Evolutionary conservation across 208 protist genomes (phyloP), one percentile per base, ranked within the genome.

Genomic region (Leishmania gerbilli): DNA sequence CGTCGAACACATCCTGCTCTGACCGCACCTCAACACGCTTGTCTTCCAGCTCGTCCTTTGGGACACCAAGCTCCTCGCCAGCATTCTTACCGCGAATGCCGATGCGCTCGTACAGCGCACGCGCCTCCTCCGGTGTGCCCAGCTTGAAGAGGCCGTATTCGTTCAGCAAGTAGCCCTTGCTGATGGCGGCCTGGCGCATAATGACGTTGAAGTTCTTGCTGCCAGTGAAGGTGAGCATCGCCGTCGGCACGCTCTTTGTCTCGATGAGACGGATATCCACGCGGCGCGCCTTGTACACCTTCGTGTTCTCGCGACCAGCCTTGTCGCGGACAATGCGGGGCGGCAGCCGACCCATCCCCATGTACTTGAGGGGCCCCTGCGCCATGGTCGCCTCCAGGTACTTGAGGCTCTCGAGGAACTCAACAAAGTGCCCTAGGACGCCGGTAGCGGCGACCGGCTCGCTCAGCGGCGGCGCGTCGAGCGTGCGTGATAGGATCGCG

Each of bases 191-290:
- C 83, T 96, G 91, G 1, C 96, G 94, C 95, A 98, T 98, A 67
- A 93, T 95, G 21, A 97, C 93, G 87, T 98, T 98, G 89, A 98
- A 98, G 87, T 97, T 95, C 74, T 97, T 96, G 82, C 93, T 97
- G 17, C 96, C 96, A 0, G 96, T 98, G 86, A 98, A 98, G 84
- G 97, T 98, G 60, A 98, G 91, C 74, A 98, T 84, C 58, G 96
- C 95, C 47, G 93, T 96, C 56, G 95, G 90, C 2, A 97, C 92
- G 40, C 86, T 88, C 77, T 96, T 94, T 19, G 88, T 90, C 77
- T 97, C 95, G 82, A 98, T 97, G 60, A 96, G 86, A 71, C 95
- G 93, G 77, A 98, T 97, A 83, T 98, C 96, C 19, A 98, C 90
- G 13, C 96, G 96, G 9, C 96, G 92, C 24, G 90, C 89, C 89